These are phyloP conservation scores for Sparassis latifolia DNA, from an alignment of 1,284 basidiomycete species.

Conservation along the genomic window DNA sequence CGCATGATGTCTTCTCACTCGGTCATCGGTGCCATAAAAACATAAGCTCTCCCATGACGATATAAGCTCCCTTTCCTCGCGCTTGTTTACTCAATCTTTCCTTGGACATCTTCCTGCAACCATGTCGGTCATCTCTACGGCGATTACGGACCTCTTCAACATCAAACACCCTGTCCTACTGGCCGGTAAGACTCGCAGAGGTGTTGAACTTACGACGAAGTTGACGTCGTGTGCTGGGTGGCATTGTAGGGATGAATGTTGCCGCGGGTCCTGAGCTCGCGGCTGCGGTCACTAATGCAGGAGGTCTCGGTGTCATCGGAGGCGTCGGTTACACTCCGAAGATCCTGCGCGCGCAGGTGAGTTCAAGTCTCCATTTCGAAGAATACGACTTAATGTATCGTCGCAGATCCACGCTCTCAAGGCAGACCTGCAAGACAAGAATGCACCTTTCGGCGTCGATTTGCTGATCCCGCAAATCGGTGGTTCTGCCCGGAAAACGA, in stretches of 20 bases:
- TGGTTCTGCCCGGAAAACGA: conserved; percentile 79
- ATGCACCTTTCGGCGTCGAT: conserved; percentile 83
- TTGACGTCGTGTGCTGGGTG: neutral
- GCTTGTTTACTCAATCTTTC: neutral
- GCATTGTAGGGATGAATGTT: conserved; percentile 68
- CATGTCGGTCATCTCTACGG: conserved; percentile 63
- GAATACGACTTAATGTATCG: neutral
- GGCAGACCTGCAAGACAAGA: conserved; percentile 58
- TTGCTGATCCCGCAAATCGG: conserved; percentile 80
- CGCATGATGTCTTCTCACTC: too few species aligned
- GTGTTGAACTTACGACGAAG: conserved; percentile 48
- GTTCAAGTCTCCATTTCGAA: conserved; percentile 7
- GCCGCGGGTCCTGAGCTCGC: conserved; percentile 84
- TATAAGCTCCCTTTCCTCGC: neutral
- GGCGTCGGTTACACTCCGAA: conserved; percentile 79
- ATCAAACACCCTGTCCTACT: conserved; percentile 86
- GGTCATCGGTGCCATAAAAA: too few species aligned
- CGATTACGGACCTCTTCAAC: conserved; percentile 78
- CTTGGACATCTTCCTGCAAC: neutral
- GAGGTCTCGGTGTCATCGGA: conserved; percentile 84
- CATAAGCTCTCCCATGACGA: too few species aligned
- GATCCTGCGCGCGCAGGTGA: conserved; percentile 61
- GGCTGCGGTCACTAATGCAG: conserved; percentile 84
- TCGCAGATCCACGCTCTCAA: conserved; percentile 70
- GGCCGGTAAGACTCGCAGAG: conserved; percentile 55